phyloP scores from a whole-genome alignment of 345 rosid genomes.

The Lumnitzera racemosa region DNA sequence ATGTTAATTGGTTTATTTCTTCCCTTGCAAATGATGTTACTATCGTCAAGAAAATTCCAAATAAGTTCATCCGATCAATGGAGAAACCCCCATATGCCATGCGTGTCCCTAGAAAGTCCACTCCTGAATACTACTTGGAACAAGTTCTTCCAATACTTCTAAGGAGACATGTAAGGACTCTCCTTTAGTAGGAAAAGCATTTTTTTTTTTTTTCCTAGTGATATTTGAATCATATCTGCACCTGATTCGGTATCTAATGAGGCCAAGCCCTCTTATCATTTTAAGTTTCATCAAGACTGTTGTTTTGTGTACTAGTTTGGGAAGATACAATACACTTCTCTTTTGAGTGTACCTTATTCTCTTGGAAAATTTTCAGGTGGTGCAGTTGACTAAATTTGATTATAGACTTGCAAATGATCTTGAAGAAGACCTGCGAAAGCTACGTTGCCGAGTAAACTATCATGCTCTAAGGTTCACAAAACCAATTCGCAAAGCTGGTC shows the following conservation, averaged over 20 bases:
- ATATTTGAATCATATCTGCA: no score
- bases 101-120: conserved; percentile 96
- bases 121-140: conserved; percentile 86
- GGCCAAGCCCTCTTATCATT: no score
- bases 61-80: conserved; percentile 84
- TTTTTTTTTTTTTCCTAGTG: no score
- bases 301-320: no score
- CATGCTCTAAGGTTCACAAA: conserved; percentile 86
- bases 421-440: conserved; percentile 76
- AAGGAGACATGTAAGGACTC: conserved; percentile 63
- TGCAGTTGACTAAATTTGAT: conserved; percentile 96
- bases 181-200: background rate
- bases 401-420: conserved; percentile 86
- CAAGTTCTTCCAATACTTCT: conserved; percentile 87
- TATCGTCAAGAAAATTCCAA: conserved; percentile 88
- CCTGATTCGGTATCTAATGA: no score
- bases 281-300: no score
- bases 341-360: no score
- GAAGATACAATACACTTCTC: no score
- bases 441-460: conserved; percentile 92
- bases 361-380: conserved; percentile 54
- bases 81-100: conserved; percentile 93
- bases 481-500: conserved; percentile 73
- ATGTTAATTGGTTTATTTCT: conserved; percentile 86
- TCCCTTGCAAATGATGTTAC: conserved; percentile 85